Conservation (phyloP, 108 stramenopile species). For the Skeletonema marinoi region DNA sequence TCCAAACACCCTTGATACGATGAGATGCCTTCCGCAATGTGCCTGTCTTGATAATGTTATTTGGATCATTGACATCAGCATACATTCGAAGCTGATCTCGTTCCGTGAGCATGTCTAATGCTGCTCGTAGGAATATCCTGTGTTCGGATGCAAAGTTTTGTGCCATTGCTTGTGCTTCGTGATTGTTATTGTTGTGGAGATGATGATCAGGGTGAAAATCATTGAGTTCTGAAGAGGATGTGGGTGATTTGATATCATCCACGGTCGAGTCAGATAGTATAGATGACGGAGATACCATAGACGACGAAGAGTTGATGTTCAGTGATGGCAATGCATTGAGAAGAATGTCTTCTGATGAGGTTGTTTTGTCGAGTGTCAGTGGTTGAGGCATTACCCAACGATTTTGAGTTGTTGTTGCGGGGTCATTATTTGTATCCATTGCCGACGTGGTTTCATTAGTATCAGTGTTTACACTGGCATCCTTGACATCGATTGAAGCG, state of each 20-base stretch:
- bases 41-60: conserved; percentile 69
- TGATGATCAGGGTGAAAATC: background rate
- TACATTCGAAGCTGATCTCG: conserved; percentile 60
- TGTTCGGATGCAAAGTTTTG: conserved; percentile 76
- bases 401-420: background rate
- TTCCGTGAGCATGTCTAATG: conserved; percentile 66
- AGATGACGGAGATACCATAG: background rate
- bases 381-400: background rate
- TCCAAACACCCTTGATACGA: conserved; percentile 78
- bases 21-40: conserved; percentile 80
- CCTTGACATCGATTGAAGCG: background rate
- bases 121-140: conserved; percentile 74
- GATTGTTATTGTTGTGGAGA: conserved; percentile 5
- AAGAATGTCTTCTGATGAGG: background rate
- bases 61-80: conserved; percentile 56
- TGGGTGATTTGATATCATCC: background rate
- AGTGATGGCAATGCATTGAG: background rate
- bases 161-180: conserved; percentile 8
- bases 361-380: background rate
- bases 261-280: background rate
- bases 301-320: background rate
- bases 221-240: background rate
- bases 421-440: background rate
- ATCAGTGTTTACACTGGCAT: background rate
- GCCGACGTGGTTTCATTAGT: background rate